Conservation (phyloP, 305 asterid species). For the Fraxinus baroniana region DNA sequence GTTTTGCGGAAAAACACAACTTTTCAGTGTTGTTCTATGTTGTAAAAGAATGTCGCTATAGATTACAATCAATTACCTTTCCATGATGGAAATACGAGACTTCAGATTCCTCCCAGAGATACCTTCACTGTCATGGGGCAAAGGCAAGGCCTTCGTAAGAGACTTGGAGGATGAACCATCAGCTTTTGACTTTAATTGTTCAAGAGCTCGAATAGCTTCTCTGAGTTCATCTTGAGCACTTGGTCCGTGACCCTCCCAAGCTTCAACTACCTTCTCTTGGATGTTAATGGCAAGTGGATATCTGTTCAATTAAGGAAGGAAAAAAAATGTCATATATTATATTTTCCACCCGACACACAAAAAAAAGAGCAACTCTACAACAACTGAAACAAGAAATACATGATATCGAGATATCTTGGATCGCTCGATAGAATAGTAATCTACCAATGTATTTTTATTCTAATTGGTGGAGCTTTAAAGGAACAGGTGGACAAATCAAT, state of each 20-base stretch:
- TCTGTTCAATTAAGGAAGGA: conserved; percentile 43
- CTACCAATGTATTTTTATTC: not conserved
- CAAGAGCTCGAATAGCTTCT: conserved; percentile 63
- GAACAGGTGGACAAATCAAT: not conserved
- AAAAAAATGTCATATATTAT: not conserved
- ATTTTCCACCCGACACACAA: not conserved
- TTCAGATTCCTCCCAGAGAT: conserved; percentile 15
- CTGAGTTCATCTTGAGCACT: conserved; percentile 65
- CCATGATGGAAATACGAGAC: conserved; percentile 22
- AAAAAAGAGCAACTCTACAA: not conserved
- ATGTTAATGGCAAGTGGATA: conserved; percentile 69
- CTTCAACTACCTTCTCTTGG: conserved; percentile 80
- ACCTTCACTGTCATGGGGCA: conserved; percentile 22
- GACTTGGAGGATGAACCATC: conserved; percentile 36
- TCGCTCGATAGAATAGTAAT: not conserved
- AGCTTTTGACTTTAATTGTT: conserved; percentile 60
- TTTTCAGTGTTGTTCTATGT: not conserved
- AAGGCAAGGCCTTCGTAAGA: conserved; percentile 54
- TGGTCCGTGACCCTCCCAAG: conserved; percentile 76
- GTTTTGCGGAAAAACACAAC: conserved; percentile 2
- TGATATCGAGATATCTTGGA: not conserved
- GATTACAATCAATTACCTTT: conserved; percentile 20
- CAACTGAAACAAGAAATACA: not conserved
- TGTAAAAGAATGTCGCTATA: conserved; percentile 5
- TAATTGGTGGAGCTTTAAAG: not conserved